Evolutionary conservation across 805 yeast species (phyloP), one percentile per base, ranked within the genome.

Genomic region (Saitoella complicata): DNA sequence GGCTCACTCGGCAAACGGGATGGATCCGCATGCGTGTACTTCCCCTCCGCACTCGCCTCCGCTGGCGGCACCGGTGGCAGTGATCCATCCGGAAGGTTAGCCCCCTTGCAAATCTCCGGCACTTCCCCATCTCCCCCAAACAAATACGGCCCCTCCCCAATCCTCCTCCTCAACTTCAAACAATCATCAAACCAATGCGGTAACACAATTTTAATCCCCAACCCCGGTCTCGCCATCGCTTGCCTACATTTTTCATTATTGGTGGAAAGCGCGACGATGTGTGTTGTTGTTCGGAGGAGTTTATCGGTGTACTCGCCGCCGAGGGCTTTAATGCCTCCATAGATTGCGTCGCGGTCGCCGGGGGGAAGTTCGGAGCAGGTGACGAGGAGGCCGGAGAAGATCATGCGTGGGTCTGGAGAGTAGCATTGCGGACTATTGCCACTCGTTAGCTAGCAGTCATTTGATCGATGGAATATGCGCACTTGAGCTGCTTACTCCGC

Each of bases 291-390:
- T 44, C 71, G 71, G 6, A 84, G 76, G 32, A 87, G 64, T 7
- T 65, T 64, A 48, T 78, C 80, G 37, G 74, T 63, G 54, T 67
- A 76, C 33, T 73, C 76, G 3, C 95, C 97, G 1, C 96, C 97
- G 48, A 82, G 68, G 1, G 82, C 76, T 13, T 72, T 61, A 1
- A 79, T 79, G 0, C 80, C 83, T 5, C 76, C 78, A 50, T 75
- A 71, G 10, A 83, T 67, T n/a, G 73, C 74, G 45, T 78, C 87
- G 40, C 72, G 69, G 49, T 78, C 85, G 4, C 75, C 75, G 1
- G 64, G 64, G 0, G 78, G 69, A 30, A 75, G 58, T 31, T 73
- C 72, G 6, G 81, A 75, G 9, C 75, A 68, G 48, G 84, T 75
- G 1, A 84, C 63, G 50, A 73, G 72, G 11, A 74, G 70, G 43